These are phyloP conservation scores for Mycena galericulata DNA, from an alignment of 768 basidiomycete species.

Conservation along the genomic window DNA sequence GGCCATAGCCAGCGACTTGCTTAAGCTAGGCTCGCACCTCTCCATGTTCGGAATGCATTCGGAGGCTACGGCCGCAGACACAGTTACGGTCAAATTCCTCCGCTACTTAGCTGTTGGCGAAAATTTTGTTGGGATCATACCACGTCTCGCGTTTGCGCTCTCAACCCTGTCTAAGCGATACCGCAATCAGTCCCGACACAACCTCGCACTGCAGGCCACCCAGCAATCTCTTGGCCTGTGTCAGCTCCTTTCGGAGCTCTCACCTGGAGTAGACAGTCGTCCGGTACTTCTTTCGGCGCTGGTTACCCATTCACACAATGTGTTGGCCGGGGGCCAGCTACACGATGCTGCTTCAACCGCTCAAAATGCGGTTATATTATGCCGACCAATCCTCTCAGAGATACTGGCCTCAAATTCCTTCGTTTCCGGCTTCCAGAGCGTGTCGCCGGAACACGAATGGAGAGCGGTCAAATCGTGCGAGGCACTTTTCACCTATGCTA, in stretches of 20 bases:
- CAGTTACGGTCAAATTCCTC: neutral
- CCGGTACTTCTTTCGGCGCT: neutral
- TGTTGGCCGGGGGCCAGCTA: neutral
- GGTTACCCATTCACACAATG: conserved; percentile 1
- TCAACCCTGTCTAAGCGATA: neutral
- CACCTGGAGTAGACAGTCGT: neutral
- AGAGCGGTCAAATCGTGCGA: conserved; percentile 7
- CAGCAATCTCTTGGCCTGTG: conserved; percentile 11
- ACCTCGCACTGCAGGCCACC: conserved; percentile 7
- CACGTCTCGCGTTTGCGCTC: conserved; percentile 1
- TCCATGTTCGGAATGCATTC: conserved; percentile 5
- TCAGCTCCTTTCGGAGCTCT: neutral
- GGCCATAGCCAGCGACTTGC: neutral
- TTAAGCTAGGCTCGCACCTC: conserved; percentile 1
- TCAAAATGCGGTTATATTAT: neutral
- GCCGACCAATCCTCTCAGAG: neutral
- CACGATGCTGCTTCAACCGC: neutral
- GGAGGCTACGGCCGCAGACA: conserved; percentile 11
- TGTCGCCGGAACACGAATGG: conserved; percentile 11
- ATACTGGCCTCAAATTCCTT: neutral
- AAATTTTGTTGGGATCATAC: neutral
- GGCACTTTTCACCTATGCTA: neutral
- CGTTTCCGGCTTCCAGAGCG: neutral
- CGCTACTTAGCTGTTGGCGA: neutral
- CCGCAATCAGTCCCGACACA: neutral